Percentiles rank a stretch among this genome's conserved stretches.
Evolutionary conservation across 768 basidiomycete species (phyloP).

Genomic region (Mycena vulgaris): DNA sequence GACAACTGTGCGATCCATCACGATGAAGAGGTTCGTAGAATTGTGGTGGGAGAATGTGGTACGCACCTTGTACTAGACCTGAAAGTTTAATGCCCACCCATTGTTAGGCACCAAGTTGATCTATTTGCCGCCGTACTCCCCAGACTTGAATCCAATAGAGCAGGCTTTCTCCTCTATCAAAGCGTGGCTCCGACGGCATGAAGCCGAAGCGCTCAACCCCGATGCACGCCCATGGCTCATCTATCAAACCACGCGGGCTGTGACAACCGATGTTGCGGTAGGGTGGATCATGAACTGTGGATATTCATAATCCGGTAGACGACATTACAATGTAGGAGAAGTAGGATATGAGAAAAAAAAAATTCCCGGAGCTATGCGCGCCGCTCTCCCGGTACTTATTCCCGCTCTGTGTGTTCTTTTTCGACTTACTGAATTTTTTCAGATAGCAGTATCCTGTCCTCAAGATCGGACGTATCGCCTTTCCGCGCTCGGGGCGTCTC

Average conservation of each 20-base stretch:
- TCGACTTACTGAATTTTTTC: too few relatives aligned
- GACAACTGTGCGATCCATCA: slow-evolving; percentile 62
- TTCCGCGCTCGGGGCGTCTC: too few relatives aligned
- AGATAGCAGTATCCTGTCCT: too few relatives aligned
- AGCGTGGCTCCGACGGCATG: slow-evolving; percentile 48
- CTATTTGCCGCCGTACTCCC: slow-evolving; percentile 50
- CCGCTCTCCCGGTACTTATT: too few relatives aligned
- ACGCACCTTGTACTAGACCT: not conserved
- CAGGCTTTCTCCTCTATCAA: slow-evolving; percentile 52
- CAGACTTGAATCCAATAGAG: slow-evolving; percentile 54
- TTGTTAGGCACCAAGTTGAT: slow-evolving; percentile 32
- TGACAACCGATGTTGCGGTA: slow-evolving; percentile 38
- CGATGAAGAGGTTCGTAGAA: slow-evolving; percentile 49
- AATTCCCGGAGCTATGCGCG: too few relatives aligned
- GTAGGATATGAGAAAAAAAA: slow-evolving; percentile 11
- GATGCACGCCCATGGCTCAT: slow-evolving; percentile 43
- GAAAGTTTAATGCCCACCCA: not conserved
- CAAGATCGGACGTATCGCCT: too few relatives aligned
- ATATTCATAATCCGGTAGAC: slow-evolving; percentile 28
- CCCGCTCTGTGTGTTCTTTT: too few relatives aligned
- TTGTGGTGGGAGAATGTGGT: slow-evolving; percentile 50
- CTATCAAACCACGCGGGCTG: slow-evolving; percentile 37
- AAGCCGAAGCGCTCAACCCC: slow-evolving; percentile 21
- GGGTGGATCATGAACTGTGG: slow-evolving; percentile 45
- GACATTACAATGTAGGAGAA: not conserved